Evolutionary conservation across 345 rosid genomes (phyloP).

Genomic region (Durio zibethinus): DNA sequence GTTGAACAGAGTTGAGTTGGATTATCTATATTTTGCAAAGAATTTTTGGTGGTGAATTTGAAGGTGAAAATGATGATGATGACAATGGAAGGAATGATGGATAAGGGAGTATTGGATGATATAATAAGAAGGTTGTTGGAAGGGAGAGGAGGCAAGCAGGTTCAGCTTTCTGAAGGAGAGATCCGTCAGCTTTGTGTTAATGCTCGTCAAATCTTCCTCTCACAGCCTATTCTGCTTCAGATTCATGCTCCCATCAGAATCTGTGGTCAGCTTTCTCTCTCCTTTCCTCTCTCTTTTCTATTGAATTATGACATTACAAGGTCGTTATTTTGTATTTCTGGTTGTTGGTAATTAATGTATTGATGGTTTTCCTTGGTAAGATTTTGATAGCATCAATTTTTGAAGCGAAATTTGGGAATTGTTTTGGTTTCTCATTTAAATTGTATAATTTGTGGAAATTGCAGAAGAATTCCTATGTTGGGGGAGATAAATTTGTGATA

Average conservation of each 20-base stretch:
- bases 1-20: neutral
- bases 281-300: neutral
- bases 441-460: conserved; percentile 1
- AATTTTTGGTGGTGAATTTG: neutral
- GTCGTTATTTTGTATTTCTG: neutral
- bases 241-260: conserved; percentile 81
- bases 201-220: conserved; percentile 89
- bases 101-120: conserved; percentile 81
- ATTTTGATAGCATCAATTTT: neutral
- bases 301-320: neutral
- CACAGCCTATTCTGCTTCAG: conserved; percentile 82
- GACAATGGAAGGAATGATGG: conserved; percentile 75
- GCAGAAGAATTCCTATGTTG: neutral
- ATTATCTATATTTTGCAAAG: neutral
- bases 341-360: neutral
- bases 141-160: conserved; percentile 91
- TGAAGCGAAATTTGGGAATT: neutral
- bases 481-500: neutral
- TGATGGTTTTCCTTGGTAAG: neutral
- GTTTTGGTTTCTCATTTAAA: neutral
- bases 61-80: conserved; percentile 47
- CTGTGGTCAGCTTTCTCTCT: conserved; percentile 60
- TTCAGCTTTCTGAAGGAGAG: conserved; percentile 93
- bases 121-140: conserved; percentile 85
- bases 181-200: conserved; percentile 96